Base-by-base conservation (phyloP, 2,329 filamentous ascomycete species). In the Fonsecaea pugnacius region DNA sequence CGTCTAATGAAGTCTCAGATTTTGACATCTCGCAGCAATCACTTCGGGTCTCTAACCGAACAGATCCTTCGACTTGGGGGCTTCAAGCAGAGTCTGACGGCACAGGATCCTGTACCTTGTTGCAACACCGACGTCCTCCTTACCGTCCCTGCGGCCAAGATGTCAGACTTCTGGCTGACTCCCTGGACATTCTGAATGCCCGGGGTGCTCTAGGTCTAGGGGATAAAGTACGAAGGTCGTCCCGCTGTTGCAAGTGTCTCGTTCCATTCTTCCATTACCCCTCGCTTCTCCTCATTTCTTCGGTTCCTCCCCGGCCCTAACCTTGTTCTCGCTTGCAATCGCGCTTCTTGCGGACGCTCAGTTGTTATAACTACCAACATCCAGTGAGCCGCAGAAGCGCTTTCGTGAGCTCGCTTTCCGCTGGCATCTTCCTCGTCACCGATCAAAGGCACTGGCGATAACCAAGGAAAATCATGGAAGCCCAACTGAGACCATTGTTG, bases 401-500 rank as follows among this genome's bases (percentile, higher is more conserved):
- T 48, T 24, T 21, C 24, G 43, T 27, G 24, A 16, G 21, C 43
- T 27, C 43, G 18, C 9, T 14, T 27, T 14, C 24, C 43, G 14
- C 43, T 24, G 8, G 14, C 33, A 14, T 30, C 6, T 12, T 51
- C n/a, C 24, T 33, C 35, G 10, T 33, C 14, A 21, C 21, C 21
- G 7, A 27, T 21, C 14, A 12, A 36, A 27, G 14, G 21, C 12
- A 40, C 30, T 58, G 36, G 12, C 21, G 35, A 32, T 14, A 48
- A 46, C 27, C 10, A 9, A 50, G 6, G 8, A 24, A 36, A 54
- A 32, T 24, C 58, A 66, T 69, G 64, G 67, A 66, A 21, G 51
- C 63, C 35, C 58, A 66, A 58, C 38, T 70, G 7, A 65, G 54
- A 52, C 38, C 65, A 10, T 40, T 69, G 38, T 55, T 68, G 40